phyloP scores from a whole-genome alignment of 2,329 filamentous ascomycete species.

The Colletotrichum camelliae region DNA sequence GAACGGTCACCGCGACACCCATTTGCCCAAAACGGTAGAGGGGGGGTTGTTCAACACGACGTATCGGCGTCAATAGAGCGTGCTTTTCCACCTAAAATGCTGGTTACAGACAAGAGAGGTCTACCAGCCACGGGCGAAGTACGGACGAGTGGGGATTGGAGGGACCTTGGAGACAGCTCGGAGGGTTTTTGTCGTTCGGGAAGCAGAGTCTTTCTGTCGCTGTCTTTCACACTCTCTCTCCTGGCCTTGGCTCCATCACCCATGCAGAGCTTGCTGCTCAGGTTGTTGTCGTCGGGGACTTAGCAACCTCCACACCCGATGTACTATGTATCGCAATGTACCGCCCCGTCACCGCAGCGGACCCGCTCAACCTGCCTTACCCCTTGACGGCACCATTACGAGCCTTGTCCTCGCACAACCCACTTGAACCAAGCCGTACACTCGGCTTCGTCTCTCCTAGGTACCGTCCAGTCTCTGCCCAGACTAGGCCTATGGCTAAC shows the following conservation, averaged over 20 bases:
- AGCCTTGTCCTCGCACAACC: slow-evolving; percentile 6
- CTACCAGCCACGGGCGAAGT: background rate
- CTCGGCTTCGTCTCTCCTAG: background rate
- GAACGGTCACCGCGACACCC: background rate
- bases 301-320: slow-evolving; percentile 15
- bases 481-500: slow-evolving; percentile 4
- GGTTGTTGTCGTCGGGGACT: slow-evolving; percentile 16
- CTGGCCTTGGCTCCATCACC: background rate
- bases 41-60: background rate
- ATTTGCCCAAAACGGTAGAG: background rate
- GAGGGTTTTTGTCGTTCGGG: background rate
- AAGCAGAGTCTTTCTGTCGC: background rate
- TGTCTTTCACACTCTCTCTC: background rate
- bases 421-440: background rate
- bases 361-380: slow-evolving; percentile 13
- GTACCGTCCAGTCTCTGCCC: background rate
- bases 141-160: slow-evolving; percentile 6
- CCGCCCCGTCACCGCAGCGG: slow-evolving; percentile 1
- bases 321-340: slow-evolving; percentile 18
- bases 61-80: background rate
- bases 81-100: background rate
- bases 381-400: slow-evolving; percentile 19
- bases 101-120: background rate
- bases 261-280: slow-evolving; percentile 22
- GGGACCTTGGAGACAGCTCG: background rate